Percentiles rank a stretch among this genome's conserved stretches.
Conservation (phyloP, 768 basidiomycete species). For the Mycena albidolilacea region DNA sequence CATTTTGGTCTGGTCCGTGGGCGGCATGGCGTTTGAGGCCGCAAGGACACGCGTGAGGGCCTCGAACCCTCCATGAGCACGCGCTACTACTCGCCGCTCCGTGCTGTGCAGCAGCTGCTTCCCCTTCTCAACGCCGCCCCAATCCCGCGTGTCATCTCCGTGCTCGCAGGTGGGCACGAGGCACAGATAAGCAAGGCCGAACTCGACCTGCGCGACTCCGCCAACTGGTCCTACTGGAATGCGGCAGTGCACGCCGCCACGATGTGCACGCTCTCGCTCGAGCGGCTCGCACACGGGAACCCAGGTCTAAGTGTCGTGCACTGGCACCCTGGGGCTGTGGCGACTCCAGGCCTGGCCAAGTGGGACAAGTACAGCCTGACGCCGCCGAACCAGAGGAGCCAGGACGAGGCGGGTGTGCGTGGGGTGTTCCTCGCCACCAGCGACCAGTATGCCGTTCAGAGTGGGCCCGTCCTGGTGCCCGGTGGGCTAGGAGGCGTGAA, state of each 20-base stretch:
- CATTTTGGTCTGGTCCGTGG: background rate
- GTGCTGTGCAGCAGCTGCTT: background rate
- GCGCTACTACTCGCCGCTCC: background rate
- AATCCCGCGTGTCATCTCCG: background rate
- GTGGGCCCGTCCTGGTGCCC: background rate
- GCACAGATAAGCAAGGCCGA: background rate
- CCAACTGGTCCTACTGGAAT: background rate
- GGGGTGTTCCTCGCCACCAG: background rate
- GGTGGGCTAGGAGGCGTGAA: background rate
- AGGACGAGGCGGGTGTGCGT: background rate
- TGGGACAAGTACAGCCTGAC: background rate
- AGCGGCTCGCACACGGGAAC: background rate
- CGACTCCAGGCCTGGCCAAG: background rate
- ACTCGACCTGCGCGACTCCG: background rate
- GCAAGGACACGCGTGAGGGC: background rate
- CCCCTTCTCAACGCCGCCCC: background rate
- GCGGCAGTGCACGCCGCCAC: background rate
- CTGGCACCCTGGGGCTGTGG: background rate
- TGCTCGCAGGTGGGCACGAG: background rate
- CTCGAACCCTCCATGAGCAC: background rate
- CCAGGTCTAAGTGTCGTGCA: background rate
- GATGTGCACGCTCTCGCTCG: background rate
- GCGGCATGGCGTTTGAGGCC: background rate
- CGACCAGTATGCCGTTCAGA: background rate
- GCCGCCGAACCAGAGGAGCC: background rate